phyloP scores from a whole-genome alignment of 306 rosid species.

The Abrus pulchellus region DNA sequence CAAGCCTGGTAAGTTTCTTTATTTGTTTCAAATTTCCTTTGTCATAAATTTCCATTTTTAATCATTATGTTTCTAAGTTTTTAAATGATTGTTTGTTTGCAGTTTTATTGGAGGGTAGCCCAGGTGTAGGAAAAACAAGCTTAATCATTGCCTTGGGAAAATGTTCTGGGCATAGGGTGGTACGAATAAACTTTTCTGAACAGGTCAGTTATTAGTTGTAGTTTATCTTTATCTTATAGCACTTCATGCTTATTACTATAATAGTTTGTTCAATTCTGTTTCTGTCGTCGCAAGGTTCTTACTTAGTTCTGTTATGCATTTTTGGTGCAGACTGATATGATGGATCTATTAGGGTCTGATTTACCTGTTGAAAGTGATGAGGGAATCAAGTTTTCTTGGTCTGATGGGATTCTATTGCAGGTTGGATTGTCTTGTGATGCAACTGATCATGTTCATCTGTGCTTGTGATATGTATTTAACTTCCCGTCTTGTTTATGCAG shows the following conservation, averaged over 20 bases:
- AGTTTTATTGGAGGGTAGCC: conserved; percentile 97
- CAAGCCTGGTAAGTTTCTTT: conserved; percentile 72
- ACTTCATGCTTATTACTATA: not conserved
- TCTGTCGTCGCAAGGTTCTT: conserved; percentile 9
- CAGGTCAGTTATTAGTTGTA: conserved; percentile 65
- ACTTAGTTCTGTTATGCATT: not conserved
- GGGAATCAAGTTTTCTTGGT: conserved; percentile 93
- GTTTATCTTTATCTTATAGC: not conserved
- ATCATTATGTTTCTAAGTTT: conserved; percentile 9
- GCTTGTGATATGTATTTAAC: conserved; percentile 44
- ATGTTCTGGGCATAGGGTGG: conserved; percentile 83
- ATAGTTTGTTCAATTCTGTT: conserved; percentile 6
- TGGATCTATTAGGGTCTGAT: conserved; percentile 96
- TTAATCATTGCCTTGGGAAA: conserved; percentile 86
- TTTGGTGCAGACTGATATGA: conserved; percentile 89
- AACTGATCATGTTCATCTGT: conserved; percentile 16
- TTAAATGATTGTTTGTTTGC: conserved; percentile 48
- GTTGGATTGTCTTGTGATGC: conserved; percentile 52
- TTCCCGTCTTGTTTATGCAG: conserved; percentile 58
- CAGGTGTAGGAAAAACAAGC: conserved; percentile 99
- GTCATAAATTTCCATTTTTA: not conserved
- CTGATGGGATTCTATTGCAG: conserved; percentile 96
- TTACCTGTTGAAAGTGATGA: conserved; percentile 91
- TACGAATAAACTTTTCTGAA: conserved; percentile 91
- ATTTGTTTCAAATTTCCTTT: conserved; percentile 4